phyloP scores from a whole-genome alignment of 2,329 filamentous ascomycete genomes.

The Aspergillus sp. region DNA sequence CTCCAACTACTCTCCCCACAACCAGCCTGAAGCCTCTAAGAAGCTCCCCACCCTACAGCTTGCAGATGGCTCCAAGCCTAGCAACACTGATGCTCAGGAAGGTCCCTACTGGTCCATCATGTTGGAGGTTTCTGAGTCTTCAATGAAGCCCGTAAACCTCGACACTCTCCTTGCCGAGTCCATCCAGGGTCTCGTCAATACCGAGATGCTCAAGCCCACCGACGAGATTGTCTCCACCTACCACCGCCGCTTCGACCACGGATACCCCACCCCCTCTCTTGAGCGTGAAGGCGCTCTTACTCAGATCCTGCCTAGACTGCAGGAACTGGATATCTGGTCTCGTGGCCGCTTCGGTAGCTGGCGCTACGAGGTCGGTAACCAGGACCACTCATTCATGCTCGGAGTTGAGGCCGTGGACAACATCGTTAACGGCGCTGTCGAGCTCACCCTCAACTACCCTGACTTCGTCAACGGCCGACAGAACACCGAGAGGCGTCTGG shows the following conservation, averaged over 20 bases:
- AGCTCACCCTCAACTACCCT: slow-evolving; percentile 93
- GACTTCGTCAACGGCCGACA: slow-evolving; percentile 82
- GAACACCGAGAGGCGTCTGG: slow-evolving; percentile 63
- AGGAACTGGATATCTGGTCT: slow-evolving; percentile 88
- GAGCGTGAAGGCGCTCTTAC: slow-evolving; percentile 95
- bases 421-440: slow-evolving; percentile 83
- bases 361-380: slow-evolving; percentile 96
- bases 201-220: slow-evolving; percentile 84
- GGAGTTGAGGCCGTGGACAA: slow-evolving; percentile 91
- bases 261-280: slow-evolving; percentile 91
- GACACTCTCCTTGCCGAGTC: slow-evolving; percentile 83
- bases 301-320: slow-evolving; percentile 87
- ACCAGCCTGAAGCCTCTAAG: slow-evolving; percentile 79
- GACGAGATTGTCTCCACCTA: slow-evolving; percentile 98
- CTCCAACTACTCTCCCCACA: slow-evolving; percentile 99
- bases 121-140: slow-evolving; percentile 95
- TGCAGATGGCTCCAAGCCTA: slow-evolving; percentile 79
- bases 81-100: slow-evolving; percentile 70
- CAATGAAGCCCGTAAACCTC: slow-evolving; percentile 89
- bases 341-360: slow-evolving; percentile 97
- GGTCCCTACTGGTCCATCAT: slow-evolving; percentile 99
- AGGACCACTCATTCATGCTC: slow-evolving; percentile 97
- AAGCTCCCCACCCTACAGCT: slow-evolving; percentile 86
- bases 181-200: slow-evolving; percentile 97
- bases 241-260: slow-evolving; percentile 96